Conservation (phyloP, 1,284 basidiomycete species). For the Heterobasidion parviporum region DNA sequence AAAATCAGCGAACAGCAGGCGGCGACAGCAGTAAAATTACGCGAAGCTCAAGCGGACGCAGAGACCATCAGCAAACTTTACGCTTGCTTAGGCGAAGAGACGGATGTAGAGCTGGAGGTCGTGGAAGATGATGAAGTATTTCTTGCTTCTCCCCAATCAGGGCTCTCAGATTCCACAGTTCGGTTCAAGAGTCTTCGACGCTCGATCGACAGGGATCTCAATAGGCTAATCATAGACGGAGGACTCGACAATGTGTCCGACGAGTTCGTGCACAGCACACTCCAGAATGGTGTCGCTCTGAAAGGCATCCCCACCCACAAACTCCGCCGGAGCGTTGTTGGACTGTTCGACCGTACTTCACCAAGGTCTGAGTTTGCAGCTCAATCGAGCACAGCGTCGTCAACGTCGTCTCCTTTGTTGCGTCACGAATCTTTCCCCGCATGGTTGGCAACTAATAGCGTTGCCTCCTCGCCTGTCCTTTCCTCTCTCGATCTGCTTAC, state of each 20-base stretch:
- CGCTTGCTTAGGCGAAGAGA: slow-evolving; percentile 57
- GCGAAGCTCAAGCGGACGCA: slow-evolving; percentile 63
- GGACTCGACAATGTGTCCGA: slow-evolving; percentile 21
- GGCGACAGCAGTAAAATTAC: slow-evolving; percentile 51
- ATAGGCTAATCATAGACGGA: slow-evolving; percentile 13
- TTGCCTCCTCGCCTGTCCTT: slow-evolving; percentile 13
- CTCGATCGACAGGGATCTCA: slow-evolving; percentile 24
- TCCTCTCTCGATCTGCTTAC: slow-evolving; percentile 14
- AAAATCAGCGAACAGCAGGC: slow-evolving; percentile 63
- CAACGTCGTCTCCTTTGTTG: neutral
- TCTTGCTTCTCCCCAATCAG: slow-evolving; percentile 7
- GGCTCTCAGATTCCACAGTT: slow-evolving; percentile 22
- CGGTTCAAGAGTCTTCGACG: slow-evolving; percentile 36
- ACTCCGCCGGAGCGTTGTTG: slow-evolving; percentile 54
- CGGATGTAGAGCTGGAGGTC: slow-evolving; percentile 36
- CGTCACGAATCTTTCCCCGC: neutral
- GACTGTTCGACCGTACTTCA: slow-evolving; percentile 44
- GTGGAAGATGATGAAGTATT: slow-evolving; percentile 26
- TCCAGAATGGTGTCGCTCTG: slow-evolving; percentile 11
- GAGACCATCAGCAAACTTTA: slow-evolving; percentile 63
- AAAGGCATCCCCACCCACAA: slow-evolving; percentile 14
- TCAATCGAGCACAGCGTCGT: neutral
- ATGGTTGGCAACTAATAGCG: neutral
- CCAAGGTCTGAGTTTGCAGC: neutral
- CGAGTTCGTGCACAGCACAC: slow-evolving; percentile 26